Conservation (phyloP, 208 protist genomes). For the Wallacemonas collosoma region DNA sequence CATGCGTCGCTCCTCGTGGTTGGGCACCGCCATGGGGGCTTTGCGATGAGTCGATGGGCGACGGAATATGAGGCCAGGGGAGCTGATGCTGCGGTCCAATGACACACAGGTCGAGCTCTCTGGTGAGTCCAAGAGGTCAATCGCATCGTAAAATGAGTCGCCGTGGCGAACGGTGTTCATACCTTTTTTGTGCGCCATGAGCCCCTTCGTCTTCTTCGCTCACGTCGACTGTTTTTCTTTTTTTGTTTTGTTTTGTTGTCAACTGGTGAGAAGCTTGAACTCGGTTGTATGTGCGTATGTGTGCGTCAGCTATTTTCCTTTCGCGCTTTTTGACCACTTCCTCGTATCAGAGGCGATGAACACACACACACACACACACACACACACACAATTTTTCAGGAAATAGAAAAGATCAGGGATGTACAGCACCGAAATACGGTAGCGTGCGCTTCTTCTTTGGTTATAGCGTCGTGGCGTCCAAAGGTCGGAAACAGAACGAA, state of each 20-base stretch:
- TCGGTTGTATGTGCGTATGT: no score
- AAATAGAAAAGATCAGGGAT: no score
- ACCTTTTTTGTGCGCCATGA: neutral
- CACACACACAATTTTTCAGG: no score
- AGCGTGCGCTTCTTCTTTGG: no score
- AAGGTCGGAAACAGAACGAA: neutral
- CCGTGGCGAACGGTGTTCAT: conserved; percentile 6
- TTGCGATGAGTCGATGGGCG: neutral
- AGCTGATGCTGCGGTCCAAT: conserved; percentile 7
- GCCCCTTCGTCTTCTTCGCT: neutral
- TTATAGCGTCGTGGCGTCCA: no score
- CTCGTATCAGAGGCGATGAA: no score
- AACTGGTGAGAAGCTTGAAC: no score
- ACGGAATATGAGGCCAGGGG: neutral
- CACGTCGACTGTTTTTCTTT: neutral
- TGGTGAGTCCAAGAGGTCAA: conserved; percentile 1
- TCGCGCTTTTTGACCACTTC: no score
- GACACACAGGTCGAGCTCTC: conserved; percentile 9
- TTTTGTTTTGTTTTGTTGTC: no score
- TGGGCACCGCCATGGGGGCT: neutral
- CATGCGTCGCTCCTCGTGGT: neutral
- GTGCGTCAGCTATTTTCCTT: no score
- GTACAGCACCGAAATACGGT: no score
- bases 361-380: no score
- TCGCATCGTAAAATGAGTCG: conserved; percentile 11